Percentiles rank a stretch among this genome's conserved stretches.
Evolutionary conservation across 129 eudicot genomes (phyloP).

Genomic region (Chrysanthemum seticuspe): DNA sequence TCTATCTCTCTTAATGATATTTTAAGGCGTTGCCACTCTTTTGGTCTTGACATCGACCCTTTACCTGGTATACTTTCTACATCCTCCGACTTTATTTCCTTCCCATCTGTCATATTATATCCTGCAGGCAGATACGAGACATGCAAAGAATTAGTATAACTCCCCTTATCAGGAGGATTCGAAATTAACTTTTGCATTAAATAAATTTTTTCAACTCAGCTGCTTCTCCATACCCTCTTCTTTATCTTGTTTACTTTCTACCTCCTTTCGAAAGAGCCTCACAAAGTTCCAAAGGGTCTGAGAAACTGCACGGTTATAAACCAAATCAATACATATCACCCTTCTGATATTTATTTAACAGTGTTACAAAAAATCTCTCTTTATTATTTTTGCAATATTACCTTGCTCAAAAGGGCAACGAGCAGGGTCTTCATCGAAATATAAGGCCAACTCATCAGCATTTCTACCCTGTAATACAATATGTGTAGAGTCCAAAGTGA

Average conservation of each 20-base stretch:
- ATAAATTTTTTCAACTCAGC: conserved; percentile 33
- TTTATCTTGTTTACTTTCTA: conserved; percentile 34
- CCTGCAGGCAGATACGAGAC: conserved; percentile 84
- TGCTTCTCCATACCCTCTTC: conserved; percentile 27
- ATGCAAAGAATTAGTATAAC: conserved; percentile 78
- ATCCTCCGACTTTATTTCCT: conserved; percentile 32
- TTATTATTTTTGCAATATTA: conserved; percentile 16
- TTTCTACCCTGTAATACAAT: conserved; percentile 83
- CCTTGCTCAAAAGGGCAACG: conserved; percentile 99
- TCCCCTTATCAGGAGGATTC: conserved; percentile 89
- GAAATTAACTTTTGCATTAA: conserved; percentile 26
- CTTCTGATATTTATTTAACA: not conserved
- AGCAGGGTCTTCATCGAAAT: conserved; percentile 95
- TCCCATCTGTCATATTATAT: conserved; percentile 60
- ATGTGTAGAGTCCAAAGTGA: too few species aligned
- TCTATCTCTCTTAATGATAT: too few species aligned
- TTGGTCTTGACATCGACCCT: too few species aligned
- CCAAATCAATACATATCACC: not conserved
- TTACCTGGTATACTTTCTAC: too few species aligned
- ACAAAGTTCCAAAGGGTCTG: conserved; percentile 87
- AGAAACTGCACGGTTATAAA: conserved; percentile 58
- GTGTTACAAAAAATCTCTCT: not conserved
- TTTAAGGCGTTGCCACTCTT: too few species aligned
- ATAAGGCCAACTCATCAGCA: conserved; percentile 90
- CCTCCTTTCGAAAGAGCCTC: conserved; percentile 72